Base-by-base conservation (phyloP, 1,139 yeast genomes). In the Lodderomyces metapsilosis region DNA sequence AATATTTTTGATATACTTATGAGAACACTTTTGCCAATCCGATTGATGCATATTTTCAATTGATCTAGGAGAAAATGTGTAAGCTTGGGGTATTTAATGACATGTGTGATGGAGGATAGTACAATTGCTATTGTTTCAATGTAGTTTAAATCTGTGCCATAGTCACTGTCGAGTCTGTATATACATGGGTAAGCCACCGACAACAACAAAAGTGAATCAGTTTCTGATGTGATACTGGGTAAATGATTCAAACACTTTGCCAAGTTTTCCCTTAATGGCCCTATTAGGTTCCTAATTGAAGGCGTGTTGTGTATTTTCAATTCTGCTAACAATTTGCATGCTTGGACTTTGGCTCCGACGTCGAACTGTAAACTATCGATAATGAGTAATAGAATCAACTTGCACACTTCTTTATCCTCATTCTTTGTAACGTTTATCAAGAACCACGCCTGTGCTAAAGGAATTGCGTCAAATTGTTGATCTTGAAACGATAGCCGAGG, bases 361-460 rank as follows among this genome's bases (percentile, higher is more conserved):
- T 76, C 78, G 40, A 71, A 69, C 50, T 80, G 84, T 16, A 78
- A 54, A 9, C 78, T 55, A 44, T 77, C 77, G 18, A 81, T 55
- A 4, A 67, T 59, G 8, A 79, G 70, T 1, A 85, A 78, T 0
- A 80, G 61, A 1, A 78, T 46, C 5, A 75, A 44, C 22, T 74
- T 61, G 79, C 82, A 76, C 41, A 65, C 47, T 4, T 55, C 47
- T 21, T 54, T 45, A 13, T 46, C 50, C 0, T 42, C 36, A 42
- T 3, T 57, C 22, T 24, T 24, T 15, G 38, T 40, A 6, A 49
- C 44, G 21, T 39, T 39, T 1, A 74, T 51, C 18, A 67, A 44
- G 34, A 60, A 56, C 53, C 65, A 62, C 3, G 70, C 61, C 52
- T 56, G 53, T 1, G 71, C 54, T 8, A 66, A 38, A 4, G 39